A percentile compares a stretch with the other conserved stretches of the same genome.
phyloP scores from a whole-genome alignment of 148 eudicot species.

The Rhododendron mucronatum region DNA sequence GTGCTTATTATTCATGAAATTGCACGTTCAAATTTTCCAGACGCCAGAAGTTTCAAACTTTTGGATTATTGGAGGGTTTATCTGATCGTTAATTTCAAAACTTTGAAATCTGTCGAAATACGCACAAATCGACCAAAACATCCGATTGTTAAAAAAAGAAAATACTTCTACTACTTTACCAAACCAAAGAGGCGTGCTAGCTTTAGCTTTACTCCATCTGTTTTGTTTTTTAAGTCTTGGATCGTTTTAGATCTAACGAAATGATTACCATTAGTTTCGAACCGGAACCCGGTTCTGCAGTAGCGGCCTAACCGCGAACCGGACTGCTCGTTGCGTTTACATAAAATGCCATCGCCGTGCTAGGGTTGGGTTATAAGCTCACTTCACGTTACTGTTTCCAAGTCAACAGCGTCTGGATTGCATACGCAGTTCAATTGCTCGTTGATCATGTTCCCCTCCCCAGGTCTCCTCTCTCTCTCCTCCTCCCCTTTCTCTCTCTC shows the following conservation, averaged over 20 bases:
- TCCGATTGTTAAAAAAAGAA: too few species aligned
- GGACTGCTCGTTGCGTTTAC: neutral
- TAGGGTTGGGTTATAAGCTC: conserved; percentile 9
- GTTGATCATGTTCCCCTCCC: conserved; percentile 8
- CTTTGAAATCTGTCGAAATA: too few species aligned
- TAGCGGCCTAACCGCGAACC: neutral
- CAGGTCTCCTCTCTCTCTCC: conserved; percentile 4
- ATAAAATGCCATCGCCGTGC: neutral
- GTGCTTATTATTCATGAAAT: too few species aligned
- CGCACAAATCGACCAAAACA: rapidly evolving
- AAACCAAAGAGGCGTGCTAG: neutral
- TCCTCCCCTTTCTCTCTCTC: neutral
- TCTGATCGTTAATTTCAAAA: too few species aligned
- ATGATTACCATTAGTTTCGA: neutral
- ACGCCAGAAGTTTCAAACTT: too few species aligned
- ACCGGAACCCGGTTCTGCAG: neutral
- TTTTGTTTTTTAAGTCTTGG: neutral
- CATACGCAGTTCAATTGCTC: neutral
- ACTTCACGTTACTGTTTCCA: conserved; percentile 5
- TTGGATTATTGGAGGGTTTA: too few species aligned
- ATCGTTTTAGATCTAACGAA: neutral
- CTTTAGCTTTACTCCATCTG: neutral
- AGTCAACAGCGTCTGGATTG: conserved; percentile 12
- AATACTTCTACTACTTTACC: neutral
- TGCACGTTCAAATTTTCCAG: too few species aligned